Conservation (phyloP, 306 rosid species). For the Prunus mume region DNA sequence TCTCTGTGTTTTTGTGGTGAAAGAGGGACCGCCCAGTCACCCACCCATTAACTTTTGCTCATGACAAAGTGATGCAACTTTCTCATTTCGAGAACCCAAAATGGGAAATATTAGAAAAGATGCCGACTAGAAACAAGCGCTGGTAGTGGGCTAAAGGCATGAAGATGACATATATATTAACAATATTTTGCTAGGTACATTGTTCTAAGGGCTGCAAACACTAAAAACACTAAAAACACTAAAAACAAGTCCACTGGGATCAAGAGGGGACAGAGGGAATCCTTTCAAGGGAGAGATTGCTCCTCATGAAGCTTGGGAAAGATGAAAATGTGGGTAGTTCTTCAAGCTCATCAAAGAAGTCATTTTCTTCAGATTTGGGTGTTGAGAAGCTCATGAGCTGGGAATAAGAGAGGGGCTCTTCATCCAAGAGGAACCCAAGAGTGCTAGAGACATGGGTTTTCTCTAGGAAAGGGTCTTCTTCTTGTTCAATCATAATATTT, state of each 20-base stretch:
- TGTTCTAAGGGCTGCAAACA: slow-evolving; percentile 33
- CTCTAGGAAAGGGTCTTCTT: slow-evolving; percentile 46
- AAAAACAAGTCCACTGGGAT: slow-evolving; percentile 29
- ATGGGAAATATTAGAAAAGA: slow-evolving; percentile 1
- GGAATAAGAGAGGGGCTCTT: slow-evolving; percentile 45
- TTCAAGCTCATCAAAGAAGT: slow-evolving; percentile 89
- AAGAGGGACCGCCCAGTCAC: slow-evolving; percentile 11
- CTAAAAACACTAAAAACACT: slow-evolving; percentile 16
- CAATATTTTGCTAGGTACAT: slow-evolving; percentile 29
- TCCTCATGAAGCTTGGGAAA: slow-evolving; percentile 53
- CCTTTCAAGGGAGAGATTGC: slow-evolving; percentile 60
- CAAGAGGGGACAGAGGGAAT: slow-evolving; percentile 80
- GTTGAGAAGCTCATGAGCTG: slow-evolving; percentile 39
- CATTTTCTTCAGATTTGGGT: slow-evolving; percentile 53
- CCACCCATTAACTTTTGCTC: slow-evolving; percentile 20
- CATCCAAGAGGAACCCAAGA: slow-evolving; percentile 32
- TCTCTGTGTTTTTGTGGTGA: neutral
- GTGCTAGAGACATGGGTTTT: too few species aligned
- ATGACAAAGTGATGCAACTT: slow-evolving; percentile 22
- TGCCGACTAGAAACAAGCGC: slow-evolving; percentile 1
- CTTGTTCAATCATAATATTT: slow-evolving; percentile 36
- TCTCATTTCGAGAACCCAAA: slow-evolving; percentile 22
- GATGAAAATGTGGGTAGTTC: slow-evolving; percentile 77
- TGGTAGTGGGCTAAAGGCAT: slow-evolving; percentile 8
- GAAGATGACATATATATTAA: slow-evolving; percentile 12